Conservation (phyloP, 495 filamentous ascomycete genomes). For the Annulohypoxylon maeteangense region DNA sequence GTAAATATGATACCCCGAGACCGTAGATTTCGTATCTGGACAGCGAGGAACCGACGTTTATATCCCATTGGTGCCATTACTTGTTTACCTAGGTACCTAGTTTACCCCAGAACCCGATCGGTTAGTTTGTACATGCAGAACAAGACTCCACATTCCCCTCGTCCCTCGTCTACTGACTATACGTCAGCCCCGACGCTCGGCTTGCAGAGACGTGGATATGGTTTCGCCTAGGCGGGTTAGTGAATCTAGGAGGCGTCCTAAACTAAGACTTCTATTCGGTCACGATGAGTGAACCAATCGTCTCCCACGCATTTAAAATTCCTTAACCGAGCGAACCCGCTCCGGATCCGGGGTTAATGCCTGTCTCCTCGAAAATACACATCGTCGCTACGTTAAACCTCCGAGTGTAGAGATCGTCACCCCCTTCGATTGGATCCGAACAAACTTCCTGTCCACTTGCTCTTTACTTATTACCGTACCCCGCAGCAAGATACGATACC, state of each 20-base stretch:
- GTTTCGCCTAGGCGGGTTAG: not conserved
- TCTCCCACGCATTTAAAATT: conserved; percentile 38
- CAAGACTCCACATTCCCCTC: conserved; percentile 32
- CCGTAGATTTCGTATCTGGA: not conserved
- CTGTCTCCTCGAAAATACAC: conserved; percentile 17
- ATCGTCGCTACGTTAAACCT: conserved; percentile 33
- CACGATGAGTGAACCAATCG: conserved; percentile 30
- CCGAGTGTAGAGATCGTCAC: conserved; percentile 25
- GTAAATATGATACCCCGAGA: not conserved
- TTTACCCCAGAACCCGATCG: conserved; percentile 3
- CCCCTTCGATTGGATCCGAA: conserved; percentile 12
- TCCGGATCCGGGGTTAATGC: conserved; percentile 26
- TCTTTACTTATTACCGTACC: conserved; percentile 8
- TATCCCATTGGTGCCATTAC: conserved; percentile 2
- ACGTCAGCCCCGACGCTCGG: conserved; percentile 20
- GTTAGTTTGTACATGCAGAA: conserved; percentile 10
- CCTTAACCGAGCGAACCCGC: conserved; percentile 18
- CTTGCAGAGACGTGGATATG: not conserved
- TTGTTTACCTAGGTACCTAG: not conserved
- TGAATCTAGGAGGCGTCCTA: not conserved
- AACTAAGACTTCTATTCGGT: not conserved
- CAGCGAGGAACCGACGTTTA: not conserved
- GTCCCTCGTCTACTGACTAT: not conserved
- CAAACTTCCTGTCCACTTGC: not conserved
- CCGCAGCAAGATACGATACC: conserved; percentile 25